Evolutionary conservation across 129 eudicot species (phyloP).

Genomic region (Arctium lappa): DNA sequence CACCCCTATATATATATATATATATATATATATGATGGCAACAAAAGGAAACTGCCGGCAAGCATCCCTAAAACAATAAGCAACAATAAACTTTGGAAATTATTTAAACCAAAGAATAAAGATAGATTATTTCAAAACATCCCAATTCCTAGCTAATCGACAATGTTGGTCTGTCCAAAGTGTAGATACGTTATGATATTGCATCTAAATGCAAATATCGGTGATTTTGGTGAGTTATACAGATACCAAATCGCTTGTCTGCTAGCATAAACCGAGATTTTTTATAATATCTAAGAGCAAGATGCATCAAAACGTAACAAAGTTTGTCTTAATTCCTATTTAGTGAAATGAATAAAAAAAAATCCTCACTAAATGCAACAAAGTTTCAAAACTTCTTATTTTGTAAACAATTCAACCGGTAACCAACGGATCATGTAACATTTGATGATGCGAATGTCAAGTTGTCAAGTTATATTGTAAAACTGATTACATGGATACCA

Average conservation of each 20-base stretch:
- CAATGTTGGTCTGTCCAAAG: slow-evolving; percentile 9
- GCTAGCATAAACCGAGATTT: slow-evolving; percentile 6
- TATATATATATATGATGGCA: neutral
- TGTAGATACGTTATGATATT: neutral
- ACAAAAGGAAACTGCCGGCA: slow-evolving; percentile 8
- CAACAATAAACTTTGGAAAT: neutral
- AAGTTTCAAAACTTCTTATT: too few species aligned
- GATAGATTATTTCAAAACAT: neutral
- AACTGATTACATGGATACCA: too few species aligned
- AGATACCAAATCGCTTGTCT: slow-evolving; percentile 12
- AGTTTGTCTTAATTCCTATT: neutral
- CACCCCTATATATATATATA: too few species aligned
- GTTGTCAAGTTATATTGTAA: too few species aligned
- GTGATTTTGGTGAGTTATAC: neutral
- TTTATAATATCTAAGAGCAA: neutral
- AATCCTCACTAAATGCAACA: neutral
- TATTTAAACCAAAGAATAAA: slow-evolving; percentile 1
- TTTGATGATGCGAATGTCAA: too few species aligned
- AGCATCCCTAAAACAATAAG: neutral
- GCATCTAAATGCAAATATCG: neutral
- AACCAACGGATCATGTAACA: too few species aligned
- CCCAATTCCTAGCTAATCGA: neutral
- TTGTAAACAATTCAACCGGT: too few species aligned
- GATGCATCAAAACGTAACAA: neutral
- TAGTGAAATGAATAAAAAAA: too few species aligned